These are phyloP conservation scores for Penicillium alfredii DNA, from an alignment of 495 filamentous ascomycete species.

Conservation along the genomic window DNA sequence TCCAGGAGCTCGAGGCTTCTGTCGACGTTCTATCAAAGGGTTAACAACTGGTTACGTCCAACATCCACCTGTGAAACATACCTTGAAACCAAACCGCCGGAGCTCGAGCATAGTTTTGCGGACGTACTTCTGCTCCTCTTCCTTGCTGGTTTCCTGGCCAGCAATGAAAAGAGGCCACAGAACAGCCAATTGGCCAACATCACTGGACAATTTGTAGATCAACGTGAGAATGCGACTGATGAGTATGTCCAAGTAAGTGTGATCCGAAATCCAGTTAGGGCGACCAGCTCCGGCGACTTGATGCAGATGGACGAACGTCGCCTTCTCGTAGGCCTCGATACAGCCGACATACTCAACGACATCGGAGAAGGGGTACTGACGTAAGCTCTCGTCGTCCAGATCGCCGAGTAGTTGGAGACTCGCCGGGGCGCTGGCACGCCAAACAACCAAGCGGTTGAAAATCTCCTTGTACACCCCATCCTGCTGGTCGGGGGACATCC, in stretches of 20 bases:
- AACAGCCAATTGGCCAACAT: constrained; percentile 32
- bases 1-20: constrained; percentile 33
- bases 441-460: constrained; percentile 26
- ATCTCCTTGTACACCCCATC: constrained; percentile 31
- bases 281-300: constrained; percentile 32
- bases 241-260: constrained; percentile 26
- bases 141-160: constrained; percentile 33
- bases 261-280: constrained; percentile 24
- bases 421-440: constrained; percentile 30
- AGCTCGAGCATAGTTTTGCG: constrained; percentile 33
- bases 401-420: constrained; percentile 26
- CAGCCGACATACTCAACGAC: constrained; percentile 36
- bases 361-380: constrained; percentile 25
- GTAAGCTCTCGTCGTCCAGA: constrained; percentile 30
- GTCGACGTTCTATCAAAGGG: constrained; percentile 27
- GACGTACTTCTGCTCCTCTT: constrained; percentile 30
- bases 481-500: constrained; percentile 29
- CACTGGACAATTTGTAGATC: constrained; percentile 32
- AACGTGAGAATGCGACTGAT: constrained; percentile 30
- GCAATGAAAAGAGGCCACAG: constrained; percentile 38
- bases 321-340: constrained; percentile 40
- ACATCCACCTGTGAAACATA: constrained; percentile 2
- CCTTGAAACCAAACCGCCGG: constrained; percentile 35
- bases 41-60: constrained; percentile 2
- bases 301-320: constrained; percentile 33